Evolutionary conservation across 148 eudicot genomes (phyloP).

Genomic region (Fagopyrum esculentum): DNA sequence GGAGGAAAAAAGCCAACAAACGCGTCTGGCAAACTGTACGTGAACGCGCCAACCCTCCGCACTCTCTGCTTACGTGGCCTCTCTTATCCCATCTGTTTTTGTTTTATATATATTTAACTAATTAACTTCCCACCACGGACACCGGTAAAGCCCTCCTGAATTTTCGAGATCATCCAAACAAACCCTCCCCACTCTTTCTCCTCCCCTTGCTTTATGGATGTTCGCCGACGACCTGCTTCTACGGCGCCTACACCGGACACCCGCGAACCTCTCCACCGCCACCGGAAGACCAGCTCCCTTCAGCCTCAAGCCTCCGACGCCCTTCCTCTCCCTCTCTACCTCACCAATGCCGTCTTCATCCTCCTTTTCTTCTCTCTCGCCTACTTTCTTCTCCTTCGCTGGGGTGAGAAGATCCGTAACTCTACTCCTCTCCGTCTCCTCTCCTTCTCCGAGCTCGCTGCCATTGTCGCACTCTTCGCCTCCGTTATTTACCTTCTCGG

Average conservation of each 20-base stretch:
- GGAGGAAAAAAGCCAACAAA: not conserved
- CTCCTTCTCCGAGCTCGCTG: conserved; percentile 60
- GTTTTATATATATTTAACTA: not conserved
- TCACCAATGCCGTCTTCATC: conserved; percentile 68
- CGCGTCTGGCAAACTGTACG: not conserved
- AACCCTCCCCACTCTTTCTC: not conserved
- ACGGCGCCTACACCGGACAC: conserved; percentile 3
- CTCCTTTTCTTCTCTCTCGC: conserved; percentile 70
- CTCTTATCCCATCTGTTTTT: not conserved
- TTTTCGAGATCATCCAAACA: not conserved
- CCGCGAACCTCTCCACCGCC: conserved; percentile 7
- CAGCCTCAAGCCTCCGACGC: conserved; percentile 49
- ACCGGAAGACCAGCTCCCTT: not conserved
- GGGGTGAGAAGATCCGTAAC: conserved; percentile 76
- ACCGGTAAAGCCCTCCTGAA: not conserved
- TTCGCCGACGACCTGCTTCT: conserved; percentile 8
- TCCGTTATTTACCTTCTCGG: conserved; percentile 71
- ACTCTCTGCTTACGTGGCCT: not conserved
- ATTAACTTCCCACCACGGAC: not conserved
- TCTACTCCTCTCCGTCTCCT: conserved; percentile 69
- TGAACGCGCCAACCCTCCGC: conserved; percentile 6
- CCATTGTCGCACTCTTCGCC: conserved; percentile 49
- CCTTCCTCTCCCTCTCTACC: conserved; percentile 57
- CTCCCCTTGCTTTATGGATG: not conserved
- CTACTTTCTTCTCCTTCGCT: conserved; percentile 62